A percentile compares a stretch with the other conserved stretches of the same genome.
Evolutionary conservation across 2,329 filamentous ascomycete species (phyloP).

Genomic region (Talaromyces amestolkiae): DNA sequence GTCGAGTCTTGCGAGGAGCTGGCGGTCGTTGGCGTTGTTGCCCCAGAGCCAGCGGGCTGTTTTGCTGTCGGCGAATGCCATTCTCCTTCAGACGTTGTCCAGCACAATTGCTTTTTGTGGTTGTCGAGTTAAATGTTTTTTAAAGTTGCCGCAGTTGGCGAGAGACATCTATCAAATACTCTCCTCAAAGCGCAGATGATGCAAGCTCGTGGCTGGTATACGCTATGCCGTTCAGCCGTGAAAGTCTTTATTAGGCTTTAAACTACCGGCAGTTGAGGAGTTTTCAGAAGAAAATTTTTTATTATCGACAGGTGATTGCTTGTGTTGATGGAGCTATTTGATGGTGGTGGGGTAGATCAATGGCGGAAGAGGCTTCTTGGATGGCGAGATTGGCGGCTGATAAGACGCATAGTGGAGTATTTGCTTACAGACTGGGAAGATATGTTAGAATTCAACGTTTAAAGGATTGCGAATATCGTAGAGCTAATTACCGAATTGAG

Average conservation of each 20-base stretch:
- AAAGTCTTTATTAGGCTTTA: background rate
- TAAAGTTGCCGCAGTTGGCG: background rate
- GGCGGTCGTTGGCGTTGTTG: conserved; percentile 11
- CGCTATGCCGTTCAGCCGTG: background rate
- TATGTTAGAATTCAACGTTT: background rate
- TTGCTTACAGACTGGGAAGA: background rate
- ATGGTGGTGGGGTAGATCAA: conserved; percentile 2
- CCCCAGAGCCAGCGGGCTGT: conserved; percentile 19
- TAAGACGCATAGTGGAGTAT: background rate
- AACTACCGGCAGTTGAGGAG: background rate
- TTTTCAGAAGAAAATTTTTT: background rate
- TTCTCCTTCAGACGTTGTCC: background rate
- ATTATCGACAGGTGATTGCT: background rate
- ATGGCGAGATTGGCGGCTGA: conserved; percentile 7
- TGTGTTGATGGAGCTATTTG: background rate
- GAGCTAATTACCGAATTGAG: background rate
- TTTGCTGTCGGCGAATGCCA: conserved; percentile 11
- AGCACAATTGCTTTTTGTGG: background rate
- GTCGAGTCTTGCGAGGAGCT: conserved; percentile 41
- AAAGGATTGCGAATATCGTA: background rate
- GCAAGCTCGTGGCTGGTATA: background rate
- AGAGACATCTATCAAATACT: background rate
- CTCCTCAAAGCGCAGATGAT: background rate
- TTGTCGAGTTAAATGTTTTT: background rate
- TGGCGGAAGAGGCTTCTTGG: conserved; percentile 2